Conservation (phyloP, 352 stramenopile genomes). For the Phytophthora vignae region DNA sequence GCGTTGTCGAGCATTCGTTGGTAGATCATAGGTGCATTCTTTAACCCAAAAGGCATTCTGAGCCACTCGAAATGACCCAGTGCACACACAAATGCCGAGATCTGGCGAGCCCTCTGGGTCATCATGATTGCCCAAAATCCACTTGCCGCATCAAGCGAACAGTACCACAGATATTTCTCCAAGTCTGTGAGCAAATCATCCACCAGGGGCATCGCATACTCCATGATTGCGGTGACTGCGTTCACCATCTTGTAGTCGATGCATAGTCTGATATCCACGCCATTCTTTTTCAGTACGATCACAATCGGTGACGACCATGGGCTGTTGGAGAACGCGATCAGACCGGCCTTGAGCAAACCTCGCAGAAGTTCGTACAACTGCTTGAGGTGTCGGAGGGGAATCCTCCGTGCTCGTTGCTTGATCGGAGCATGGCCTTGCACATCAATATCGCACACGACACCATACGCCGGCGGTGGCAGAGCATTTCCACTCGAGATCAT, state of each 20-base stretch:
- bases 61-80: background rate
- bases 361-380: background rate
- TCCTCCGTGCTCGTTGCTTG: background rate
- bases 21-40: no score
- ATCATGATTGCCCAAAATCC: background rate
- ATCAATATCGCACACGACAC: background rate
- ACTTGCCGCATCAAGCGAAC: background rate
- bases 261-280: background rate
- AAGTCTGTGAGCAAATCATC: background rate
- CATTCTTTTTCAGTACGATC: conserved; percentile 4
- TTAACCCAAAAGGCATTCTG: background rate
- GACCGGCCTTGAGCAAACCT: background rate
- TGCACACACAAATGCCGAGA: background rate
- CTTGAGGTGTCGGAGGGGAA: background rate
- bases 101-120: background rate
- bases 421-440: background rate
- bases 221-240: background rate
- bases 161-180: background rate
- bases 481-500: background rate
- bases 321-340: background rate
- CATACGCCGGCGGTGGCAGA: background rate
- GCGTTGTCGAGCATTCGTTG: no score
- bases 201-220: background rate
- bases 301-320: background rate
- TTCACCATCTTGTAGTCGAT: conserved; percentile 3